Percentiles rank a stretch among this genome's conserved stretches.
phyloP scores from a whole-genome alignment of 1,284 basidiomycete genomes.

The Irpex sp. region DNA sequence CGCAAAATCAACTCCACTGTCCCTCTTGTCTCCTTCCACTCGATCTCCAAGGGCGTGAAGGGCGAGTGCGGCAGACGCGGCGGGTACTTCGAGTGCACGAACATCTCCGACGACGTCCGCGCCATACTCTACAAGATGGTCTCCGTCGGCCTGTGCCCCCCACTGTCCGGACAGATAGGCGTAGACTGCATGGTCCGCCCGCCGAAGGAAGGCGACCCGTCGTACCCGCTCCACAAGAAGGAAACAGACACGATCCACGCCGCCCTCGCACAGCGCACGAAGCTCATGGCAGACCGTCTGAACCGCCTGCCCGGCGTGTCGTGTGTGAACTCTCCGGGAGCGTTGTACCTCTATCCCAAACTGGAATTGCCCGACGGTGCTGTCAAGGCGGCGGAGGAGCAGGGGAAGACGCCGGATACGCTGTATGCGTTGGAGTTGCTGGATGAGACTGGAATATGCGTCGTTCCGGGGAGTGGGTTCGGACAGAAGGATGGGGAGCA shows the following conservation, averaged over 20 bases:
- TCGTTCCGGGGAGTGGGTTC: slow-evolving; percentile 88
- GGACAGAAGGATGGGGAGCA: slow-evolving; percentile 85
- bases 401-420: too few relatives aligned
- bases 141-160: slow-evolving; percentile 83
- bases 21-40: slow-evolving; percentile 90
- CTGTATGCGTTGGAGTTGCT: slow-evolving; percentile 41
- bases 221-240: slow-evolving; percentile 72
- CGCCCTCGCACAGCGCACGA: slow-evolving; percentile 67
- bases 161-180: slow-evolving; percentile 84
- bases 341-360: slow-evolving; percentile 42
- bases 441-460: slow-evolving; percentile 89
- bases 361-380: too few relatives aligned
- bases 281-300: slow-evolving; percentile 70
- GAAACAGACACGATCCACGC: slow-evolving; percentile 80
- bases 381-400: too few relatives aligned
- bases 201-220: slow-evolving; percentile 68
- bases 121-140: slow-evolving; percentile 95
- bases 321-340: slow-evolving; percentile 87
- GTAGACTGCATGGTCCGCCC: slow-evolving; percentile 89
- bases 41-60: slow-evolving; percentile 89
- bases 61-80: slow-evolving; percentile 93
- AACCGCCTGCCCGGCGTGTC: slow-evolving; percentile 76
- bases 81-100: slow-evolving; percentile 89
- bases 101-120: slow-evolving; percentile 70
- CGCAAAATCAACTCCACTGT: slow-evolving; percentile 56